phyloP scores from a whole-genome alignment of 306 rosid species.

The Rosa multiflora region DNA sequence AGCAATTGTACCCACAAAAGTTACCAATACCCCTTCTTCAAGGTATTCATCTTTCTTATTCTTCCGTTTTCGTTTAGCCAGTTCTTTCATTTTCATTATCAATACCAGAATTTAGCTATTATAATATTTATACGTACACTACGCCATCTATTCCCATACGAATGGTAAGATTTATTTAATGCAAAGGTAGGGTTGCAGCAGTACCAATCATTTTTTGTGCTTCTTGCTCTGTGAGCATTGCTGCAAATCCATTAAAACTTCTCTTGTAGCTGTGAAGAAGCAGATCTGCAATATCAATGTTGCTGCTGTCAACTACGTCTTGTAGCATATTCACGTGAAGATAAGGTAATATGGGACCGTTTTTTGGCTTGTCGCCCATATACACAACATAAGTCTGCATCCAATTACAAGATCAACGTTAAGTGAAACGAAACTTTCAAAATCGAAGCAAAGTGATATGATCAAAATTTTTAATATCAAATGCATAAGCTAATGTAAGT shows the following conservation, averaged over 20 bases:
- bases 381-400: constrained; percentile 29
- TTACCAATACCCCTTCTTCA: too few species aligned
- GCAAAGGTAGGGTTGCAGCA: not conserved
- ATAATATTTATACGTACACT: too few species aligned
- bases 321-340: not conserved
- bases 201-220: constrained; percentile 38
- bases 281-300: constrained; percentile 1
- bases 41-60: too few species aligned
- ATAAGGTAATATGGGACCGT: not conserved
- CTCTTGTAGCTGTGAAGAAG: constrained; percentile 29
- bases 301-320: not conserved
- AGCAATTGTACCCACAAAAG: too few species aligned
- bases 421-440: not conserved
- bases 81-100: too few species aligned
- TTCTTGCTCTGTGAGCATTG: constrained; percentile 36
- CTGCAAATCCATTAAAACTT: constrained; percentile 49
- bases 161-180: not conserved
- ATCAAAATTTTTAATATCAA: not conserved
- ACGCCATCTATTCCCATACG: too few species aligned
- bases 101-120: too few species aligned
- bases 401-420: not conserved
- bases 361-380: constrained; percentile 22
- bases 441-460: not conserved
- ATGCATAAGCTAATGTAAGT: not conserved
- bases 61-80: too few species aligned